phyloP scores from a whole-genome alignment of 805 yeast species.

The Lipomyces chichibuensis region DNA sequence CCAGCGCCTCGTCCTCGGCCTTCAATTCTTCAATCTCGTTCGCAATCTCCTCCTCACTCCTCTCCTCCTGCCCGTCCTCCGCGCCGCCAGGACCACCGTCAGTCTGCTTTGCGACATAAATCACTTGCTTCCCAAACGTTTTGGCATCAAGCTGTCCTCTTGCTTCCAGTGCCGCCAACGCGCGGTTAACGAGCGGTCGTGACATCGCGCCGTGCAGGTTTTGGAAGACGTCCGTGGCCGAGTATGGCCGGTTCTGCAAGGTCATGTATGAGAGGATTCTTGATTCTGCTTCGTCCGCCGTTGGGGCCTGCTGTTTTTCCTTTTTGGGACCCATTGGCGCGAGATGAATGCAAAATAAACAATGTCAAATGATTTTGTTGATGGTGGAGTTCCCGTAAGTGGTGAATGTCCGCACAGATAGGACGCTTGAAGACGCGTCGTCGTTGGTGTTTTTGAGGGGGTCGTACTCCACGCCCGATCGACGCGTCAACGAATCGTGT shows the following conservation, averaged over 20 bases:
- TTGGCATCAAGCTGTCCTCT: slow-evolving; percentile 25
- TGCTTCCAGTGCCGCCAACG: slow-evolving; percentile 29
- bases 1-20: slow-evolving; percentile 11
- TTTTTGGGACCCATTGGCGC: slow-evolving; percentile 14
- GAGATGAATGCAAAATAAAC: neutral
- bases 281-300: slow-evolving; percentile 16
- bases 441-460: neutral
- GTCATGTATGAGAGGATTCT: slow-evolving; percentile 27
- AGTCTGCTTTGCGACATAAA: slow-evolving; percentile 29
- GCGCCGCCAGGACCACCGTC: neutral
- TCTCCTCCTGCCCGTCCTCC: neutral
- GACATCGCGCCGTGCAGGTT: slow-evolving; percentile 30
- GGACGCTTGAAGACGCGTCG: too few species aligned
- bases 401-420: neutral
- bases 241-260: slow-evolving; percentile 35
- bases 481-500: slow-evolving; percentile 1
- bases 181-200: slow-evolving; percentile 25
- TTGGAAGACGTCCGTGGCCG: slow-evolving; percentile 32
- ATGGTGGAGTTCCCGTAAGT: too few species aligned
- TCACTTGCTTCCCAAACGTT: slow-evolving; percentile 33
- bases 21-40: slow-evolving; percentile 1
- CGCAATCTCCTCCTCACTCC: slow-evolving; percentile 9
- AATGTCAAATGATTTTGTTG: neutral
- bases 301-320: slow-evolving; percentile 5
- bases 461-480: neutral